These are phyloP conservation scores for Passiflora organensis DNA, from an alignment of 345 rosid genomes.

Conservation along the genomic window DNA sequence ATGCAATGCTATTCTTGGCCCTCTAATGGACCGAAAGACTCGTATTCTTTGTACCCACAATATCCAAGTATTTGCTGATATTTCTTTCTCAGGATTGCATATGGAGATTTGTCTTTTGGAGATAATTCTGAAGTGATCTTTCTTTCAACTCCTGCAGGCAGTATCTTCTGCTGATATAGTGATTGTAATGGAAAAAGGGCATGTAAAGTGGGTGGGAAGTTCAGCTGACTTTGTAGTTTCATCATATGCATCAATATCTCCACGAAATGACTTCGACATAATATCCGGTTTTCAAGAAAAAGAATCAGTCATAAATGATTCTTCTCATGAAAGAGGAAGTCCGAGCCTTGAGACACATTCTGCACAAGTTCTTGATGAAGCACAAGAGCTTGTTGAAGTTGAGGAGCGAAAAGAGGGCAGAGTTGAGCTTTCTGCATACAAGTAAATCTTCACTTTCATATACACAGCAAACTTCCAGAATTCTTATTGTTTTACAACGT, in stretches of 20 bases:
- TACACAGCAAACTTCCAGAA: background rate
- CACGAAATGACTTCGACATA: conserved; percentile 43
- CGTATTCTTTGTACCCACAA: conserved; percentile 81
- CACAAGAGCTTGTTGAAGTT: conserved; percentile 46
- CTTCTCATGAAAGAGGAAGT: conserved; percentile 23
- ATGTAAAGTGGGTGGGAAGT: conserved; percentile 66
- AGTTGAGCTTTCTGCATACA: conserved; percentile 70
- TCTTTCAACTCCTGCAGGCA: conserved; percentile 47
- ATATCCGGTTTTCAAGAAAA: conserved; percentile 22
- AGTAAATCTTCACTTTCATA: conserved; percentile 39
- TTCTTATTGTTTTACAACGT: no score
- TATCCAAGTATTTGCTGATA: conserved; percentile 51
- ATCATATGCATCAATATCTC: conserved; percentile 37
- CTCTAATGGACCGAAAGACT: conserved; percentile 51
- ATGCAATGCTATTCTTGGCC: conserved; percentile 59
- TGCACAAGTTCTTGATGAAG: conserved; percentile 30
- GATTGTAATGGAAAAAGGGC: conserved; percentile 77
- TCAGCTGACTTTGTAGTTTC: conserved; percentile 52
- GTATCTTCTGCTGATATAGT: conserved; percentile 69
- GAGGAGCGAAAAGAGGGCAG: conserved; percentile 81
- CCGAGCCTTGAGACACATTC: conserved; percentile 23
- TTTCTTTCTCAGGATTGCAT: conserved; percentile 3
- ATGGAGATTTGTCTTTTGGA: background rate
- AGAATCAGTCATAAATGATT: conserved; percentile 18
- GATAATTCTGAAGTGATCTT: background rate